These are phyloP conservation scores for Boletus sp. DNA, from an alignment of 1,284 basidiomycete species.

Conservation along the genomic window DNA sequence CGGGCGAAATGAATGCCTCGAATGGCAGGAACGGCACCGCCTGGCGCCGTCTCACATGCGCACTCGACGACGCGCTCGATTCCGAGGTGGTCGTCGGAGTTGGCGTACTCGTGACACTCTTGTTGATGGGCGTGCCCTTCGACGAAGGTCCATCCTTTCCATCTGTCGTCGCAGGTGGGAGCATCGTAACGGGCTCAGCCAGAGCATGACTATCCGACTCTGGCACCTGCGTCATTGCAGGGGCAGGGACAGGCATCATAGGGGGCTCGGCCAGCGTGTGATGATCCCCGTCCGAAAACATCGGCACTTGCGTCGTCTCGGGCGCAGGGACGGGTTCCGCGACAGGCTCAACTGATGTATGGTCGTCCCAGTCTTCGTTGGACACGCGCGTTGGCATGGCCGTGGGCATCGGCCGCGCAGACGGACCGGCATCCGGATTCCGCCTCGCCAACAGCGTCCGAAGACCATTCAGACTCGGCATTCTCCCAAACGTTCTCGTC, in stretches of 20 bases:
- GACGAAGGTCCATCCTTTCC: not conserved
- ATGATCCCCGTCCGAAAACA: not conserved
- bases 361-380: not conserved
- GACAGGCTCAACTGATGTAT: not conserved
- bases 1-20: constrained; percentile 27
- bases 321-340: not conserved
- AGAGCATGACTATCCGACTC: not conserved
- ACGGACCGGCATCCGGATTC: not conserved
- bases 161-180: not conserved
- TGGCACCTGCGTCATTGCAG: not conserved
- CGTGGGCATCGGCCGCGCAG: not conserved
- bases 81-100: not conserved
- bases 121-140: not conserved
- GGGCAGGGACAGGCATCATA: not conserved
- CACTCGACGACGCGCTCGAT: not conserved
- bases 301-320: not conserved
- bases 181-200: not conserved
- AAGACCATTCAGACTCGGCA: constrained; percentile 21
- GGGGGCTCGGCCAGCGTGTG: not conserved
- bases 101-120: not conserved
- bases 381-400: not conserved
- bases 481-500: not conserved
- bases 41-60: not conserved
- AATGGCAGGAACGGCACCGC: constrained; percentile 12
- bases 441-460: constrained; percentile 17